These are phyloP conservation scores for Arabis alpina DNA, from an alignment of 345 rosid genomes.

Conservation along the genomic window DNA sequence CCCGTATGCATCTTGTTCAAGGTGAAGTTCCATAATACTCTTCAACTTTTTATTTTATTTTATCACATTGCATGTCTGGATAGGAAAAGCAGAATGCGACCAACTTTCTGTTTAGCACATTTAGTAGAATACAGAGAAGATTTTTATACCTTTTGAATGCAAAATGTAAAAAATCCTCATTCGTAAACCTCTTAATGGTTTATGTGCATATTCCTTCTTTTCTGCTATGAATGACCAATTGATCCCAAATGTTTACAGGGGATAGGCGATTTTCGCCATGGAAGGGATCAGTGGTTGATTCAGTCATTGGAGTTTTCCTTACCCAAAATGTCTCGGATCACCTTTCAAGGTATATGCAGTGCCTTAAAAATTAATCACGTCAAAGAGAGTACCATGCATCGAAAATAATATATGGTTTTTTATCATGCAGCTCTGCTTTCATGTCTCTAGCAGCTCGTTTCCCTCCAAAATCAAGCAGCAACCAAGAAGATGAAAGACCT, in stretches of 20 bases:
- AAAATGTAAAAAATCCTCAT: background rate
- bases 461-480: slow-evolving; percentile 58
- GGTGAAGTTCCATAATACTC: slow-evolving; percentile 51
- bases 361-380: slow-evolving; percentile 20
- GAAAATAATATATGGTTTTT: slow-evolving; percentile 30
- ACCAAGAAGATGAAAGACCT: slow-evolving; percentile 37
- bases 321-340: slow-evolving; percentile 97
- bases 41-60: slow-evolving; percentile 9
- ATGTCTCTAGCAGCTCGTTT: slow-evolving; percentile 82
- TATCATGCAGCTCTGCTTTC: slow-evolving; percentile 86
- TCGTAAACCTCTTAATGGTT: background rate
- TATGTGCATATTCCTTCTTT: background rate
- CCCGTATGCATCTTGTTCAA: slow-evolving; percentile 95
- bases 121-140: background rate
- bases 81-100: slow-evolving; percentile 18
- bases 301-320: slow-evolving; percentile 93
- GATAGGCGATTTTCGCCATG: slow-evolving; percentile 96
- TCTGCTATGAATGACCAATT: slow-evolving; percentile 9
- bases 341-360: slow-evolving; percentile 76
- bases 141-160: slow-evolving; percentile 2
- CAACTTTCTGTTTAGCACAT: slow-evolving; percentile 23
- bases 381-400: slow-evolving; percentile 19
- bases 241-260: slow-evolving; percentile 55
- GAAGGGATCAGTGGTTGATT: slow-evolving; percentile 99
- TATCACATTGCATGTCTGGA: slow-evolving; percentile 10